phyloP scores from a whole-genome alignment of 192 early-diverging fungal species.

The Backusella westeae region DNA sequence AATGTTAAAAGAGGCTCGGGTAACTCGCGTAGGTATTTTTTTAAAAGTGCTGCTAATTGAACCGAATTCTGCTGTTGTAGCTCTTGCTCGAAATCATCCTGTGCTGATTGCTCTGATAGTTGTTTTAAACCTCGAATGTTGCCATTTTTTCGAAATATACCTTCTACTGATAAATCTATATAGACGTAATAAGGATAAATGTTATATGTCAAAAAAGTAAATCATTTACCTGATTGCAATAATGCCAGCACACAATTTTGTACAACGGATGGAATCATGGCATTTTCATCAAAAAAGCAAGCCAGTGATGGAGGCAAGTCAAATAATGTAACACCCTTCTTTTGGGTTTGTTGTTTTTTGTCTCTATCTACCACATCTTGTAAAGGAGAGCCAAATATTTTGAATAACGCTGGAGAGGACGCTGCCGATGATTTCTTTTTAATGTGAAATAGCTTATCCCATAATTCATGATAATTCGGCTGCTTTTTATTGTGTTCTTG shows the following conservation, averaged over 20 bases:
- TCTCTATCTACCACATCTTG: background rate
- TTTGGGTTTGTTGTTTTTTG: background rate
- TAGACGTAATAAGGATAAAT: background rate
- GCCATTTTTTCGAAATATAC: conserved; percentile 98
- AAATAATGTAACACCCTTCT: background rate
- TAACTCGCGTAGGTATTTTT: conserved; percentile 94
- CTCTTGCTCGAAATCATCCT: conserved; percentile 40
- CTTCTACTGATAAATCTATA: conserved; percentile 83
- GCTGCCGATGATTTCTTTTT: background rate
- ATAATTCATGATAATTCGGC: background rate
- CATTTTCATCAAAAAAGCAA: conserved; percentile 56
- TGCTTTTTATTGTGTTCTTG: background rate
- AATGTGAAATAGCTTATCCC: conserved; percentile 16
- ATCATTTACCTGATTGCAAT: conserved; percentile 62
- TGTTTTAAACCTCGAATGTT: conserved; percentile 91
- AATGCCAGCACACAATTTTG: conserved; percentile 76
- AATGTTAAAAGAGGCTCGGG: conserved; percentile 95
- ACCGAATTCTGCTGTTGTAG: conserved; percentile 60
- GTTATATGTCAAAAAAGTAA: background rate
- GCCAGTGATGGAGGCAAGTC: background rate
- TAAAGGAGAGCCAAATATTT: conserved; percentile 15
- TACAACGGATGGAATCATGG: conserved; percentile 81
- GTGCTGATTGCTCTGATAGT: conserved; percentile 72
- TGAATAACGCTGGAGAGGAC: background rate
- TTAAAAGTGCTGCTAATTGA: conserved; percentile 93